Evolutionary conservation across 768 basidiomycete genomes (phyloP), one percentile per base, ranked within the genome.

Genomic region (Macrolepiota albuminosa): DNA sequence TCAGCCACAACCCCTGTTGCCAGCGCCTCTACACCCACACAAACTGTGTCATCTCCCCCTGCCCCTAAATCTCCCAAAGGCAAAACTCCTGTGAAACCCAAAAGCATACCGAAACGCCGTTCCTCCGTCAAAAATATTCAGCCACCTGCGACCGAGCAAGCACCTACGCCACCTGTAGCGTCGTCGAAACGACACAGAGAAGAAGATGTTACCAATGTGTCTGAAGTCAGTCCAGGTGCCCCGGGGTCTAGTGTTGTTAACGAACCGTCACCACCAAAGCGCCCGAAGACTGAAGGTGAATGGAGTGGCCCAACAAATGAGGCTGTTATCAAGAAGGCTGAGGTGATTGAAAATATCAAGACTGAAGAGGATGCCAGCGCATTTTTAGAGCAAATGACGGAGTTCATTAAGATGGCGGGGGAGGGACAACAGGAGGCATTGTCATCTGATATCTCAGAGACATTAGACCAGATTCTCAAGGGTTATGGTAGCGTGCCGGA

Each of bases 211-310:
- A 54, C 67, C 24, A 72, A 67, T 48, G 62, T 71, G 2, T 64
- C 69, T 31, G 73, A 61, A 11, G 65, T 72, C 4, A 72, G 68
- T 58, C 67, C 76, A 9, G 67, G 70, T 56, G 70, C 75, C 51
- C 58, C 69, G 13, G 59, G 66, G 34, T 59, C 70, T 48, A 64
- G 62, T 54, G 71, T 72, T 14, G 71, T 70, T 3, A 78, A 76
- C 63, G 81, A 84, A 57, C 83, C 82, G 7, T 88, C 87, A 7
- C 85, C 88, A 6, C 86, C 89, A 14, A 91, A 91, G 73, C 84
- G 87, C 50, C 68, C 73, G 52, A 89, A 87, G 77, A 83, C 81
- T 24, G 88, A 91, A 57, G 89, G 81, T n/a, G 88, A 91, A 56
- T 89, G 85, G 84, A 87, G 88, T 50, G 81, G 82, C 9, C 76